Evolutionary conservation across 2,329 filamentous ascomycete species (phyloP), one percentile per base, ranked within the genome.

Genomic region (Aspergillus vadensis): DNA sequence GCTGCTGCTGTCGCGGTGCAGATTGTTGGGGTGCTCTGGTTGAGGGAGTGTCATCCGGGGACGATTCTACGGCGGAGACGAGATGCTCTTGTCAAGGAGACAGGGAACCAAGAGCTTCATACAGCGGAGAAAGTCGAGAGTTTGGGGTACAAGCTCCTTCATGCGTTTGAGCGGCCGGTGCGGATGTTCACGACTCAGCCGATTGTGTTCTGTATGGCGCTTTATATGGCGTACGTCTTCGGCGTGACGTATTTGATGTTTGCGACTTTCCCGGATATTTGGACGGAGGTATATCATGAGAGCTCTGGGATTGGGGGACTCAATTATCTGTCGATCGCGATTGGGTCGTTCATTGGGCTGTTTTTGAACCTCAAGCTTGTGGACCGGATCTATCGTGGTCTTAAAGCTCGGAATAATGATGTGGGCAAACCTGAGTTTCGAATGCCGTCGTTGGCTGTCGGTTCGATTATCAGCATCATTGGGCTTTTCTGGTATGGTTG

Each of bases 1-100:
- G 87, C 90, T 57, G 79, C 79, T 23, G 85, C 85, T 58, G 87
- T 80, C 1, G 62, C 84, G 8, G 82, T 91, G 47, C 87, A 90
- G 69, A 60, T 81, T 6, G 74, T 82, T 8, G 88, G 88, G 4
- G 72, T 90, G 50, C 82, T 87, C 69, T 82, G 87, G 63, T 78
- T 87, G 1, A 80, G 81, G 57, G 88, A 90, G 70, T 89, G 87
- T 1, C 90, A 90, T 71, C 83, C 82, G 0, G 86, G 87, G 0
- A 83, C 84, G n/a, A 79, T 92, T 2, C 81, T 91, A 1, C 36
- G 50, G 9, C 73, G 78, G 32, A 88, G 86, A 70, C 84, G 85
- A 48, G 73, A 79, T 43, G 80, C 77, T 19, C 79, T 80, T 3
- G 71, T 70, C 21, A 73, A 75, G 62, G 72, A 76, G 44, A 77